These are phyloP conservation scores for Acacia acuminata DNA, from an alignment of 306 rosid genomes.

Conservation along the genomic window DNA sequence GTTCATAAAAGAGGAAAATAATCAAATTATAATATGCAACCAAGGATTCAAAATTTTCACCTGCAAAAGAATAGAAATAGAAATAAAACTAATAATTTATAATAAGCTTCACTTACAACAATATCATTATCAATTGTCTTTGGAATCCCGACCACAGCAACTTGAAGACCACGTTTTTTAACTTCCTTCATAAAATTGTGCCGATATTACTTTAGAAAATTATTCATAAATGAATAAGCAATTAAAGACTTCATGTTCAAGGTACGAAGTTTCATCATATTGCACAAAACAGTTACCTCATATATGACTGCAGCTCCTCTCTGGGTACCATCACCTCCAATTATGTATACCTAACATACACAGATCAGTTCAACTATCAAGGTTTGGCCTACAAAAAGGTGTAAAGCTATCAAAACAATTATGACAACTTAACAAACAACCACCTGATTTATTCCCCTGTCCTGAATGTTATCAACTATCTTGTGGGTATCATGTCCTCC, in stretches of 20 bases:
- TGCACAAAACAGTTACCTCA: constrained; percentile 58
- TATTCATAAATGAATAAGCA: constrained; percentile 15
- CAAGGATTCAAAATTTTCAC: constrained; percentile 7
- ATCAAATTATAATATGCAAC: background rate
- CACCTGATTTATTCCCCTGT: constrained; percentile 95
- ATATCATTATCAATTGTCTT: constrained; percentile 96
- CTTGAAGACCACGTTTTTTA: constrained; percentile 86
- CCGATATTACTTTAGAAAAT: constrained; percentile 34
- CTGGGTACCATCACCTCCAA: constrained; percentile 98
- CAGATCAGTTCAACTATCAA: constrained; percentile 25
- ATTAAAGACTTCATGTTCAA: constrained; percentile 6
- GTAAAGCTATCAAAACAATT: background rate
- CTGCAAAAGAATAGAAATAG: background rate
- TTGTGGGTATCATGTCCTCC: constrained; percentile 96
- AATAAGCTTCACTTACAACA: constrained; percentile 63
- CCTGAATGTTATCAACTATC: constrained; percentile 92
- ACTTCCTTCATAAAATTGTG: constrained; percentile 75
- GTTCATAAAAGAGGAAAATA: background rate
- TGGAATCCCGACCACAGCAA: constrained; percentile 94
- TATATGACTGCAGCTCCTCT: constrained; percentile 82
- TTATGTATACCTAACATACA: constrained; percentile 73
- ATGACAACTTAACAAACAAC: constrained; percentile 22
- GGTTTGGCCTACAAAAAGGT: background rate
- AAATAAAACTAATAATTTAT: constrained; percentile 5
- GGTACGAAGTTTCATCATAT: constrained; percentile 13